Percentiles rank a stretch among this genome's conserved stretches.
phyloP scores from a whole-genome alignment of 768 basidiomycete species.

The Pisolithus orientalis region DNA sequence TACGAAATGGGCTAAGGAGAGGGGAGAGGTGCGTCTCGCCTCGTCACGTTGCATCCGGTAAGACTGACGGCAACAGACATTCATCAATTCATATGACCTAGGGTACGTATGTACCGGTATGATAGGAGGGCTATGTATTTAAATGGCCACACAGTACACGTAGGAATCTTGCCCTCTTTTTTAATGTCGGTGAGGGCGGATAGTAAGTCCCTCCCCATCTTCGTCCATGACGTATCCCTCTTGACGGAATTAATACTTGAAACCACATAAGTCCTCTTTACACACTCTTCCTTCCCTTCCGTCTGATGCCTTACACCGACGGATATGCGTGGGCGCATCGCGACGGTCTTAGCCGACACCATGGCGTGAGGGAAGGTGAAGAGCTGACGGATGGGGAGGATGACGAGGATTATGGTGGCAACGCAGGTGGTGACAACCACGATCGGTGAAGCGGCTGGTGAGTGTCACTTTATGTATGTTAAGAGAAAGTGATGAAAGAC shows the following conservation, averaged over 20 bases:
- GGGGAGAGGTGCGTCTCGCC: constrained; percentile 57
- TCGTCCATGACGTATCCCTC: not conserved
- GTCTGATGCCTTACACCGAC: constrained; percentile 76
- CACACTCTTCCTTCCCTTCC: constrained; percentile 79
- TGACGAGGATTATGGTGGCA: constrained; percentile 29
- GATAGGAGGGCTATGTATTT: not conserved
- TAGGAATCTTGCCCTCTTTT: constrained; percentile 76
- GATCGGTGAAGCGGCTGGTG: constrained; percentile 1
- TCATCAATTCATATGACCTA: constrained; percentile 88
- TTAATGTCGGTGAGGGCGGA: constrained; percentile 75
- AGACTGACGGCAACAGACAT: constrained; percentile 41
- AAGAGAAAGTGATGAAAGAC: constrained; percentile 40
- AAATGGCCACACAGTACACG: constrained; percentile 32
- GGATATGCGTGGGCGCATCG: constrained; percentile 76
- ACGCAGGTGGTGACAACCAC: too few species aligned
- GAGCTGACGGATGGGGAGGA: constrained; percentile 86
- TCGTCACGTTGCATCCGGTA: not conserved
- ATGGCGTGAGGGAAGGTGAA: constrained; percentile 65
- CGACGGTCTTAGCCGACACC: constrained; percentile 55
- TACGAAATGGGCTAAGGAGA: constrained; percentile 53
- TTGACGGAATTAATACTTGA: too few species aligned
- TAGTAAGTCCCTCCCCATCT: constrained; percentile 53
- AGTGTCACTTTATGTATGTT: constrained; percentile 5
- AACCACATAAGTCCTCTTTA: constrained; percentile 49
- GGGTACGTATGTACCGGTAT: constrained; percentile 44